Evolutionary conservation across 306 rosid species (phyloP).

Genomic region (Citrullus colocynthis): DNA sequence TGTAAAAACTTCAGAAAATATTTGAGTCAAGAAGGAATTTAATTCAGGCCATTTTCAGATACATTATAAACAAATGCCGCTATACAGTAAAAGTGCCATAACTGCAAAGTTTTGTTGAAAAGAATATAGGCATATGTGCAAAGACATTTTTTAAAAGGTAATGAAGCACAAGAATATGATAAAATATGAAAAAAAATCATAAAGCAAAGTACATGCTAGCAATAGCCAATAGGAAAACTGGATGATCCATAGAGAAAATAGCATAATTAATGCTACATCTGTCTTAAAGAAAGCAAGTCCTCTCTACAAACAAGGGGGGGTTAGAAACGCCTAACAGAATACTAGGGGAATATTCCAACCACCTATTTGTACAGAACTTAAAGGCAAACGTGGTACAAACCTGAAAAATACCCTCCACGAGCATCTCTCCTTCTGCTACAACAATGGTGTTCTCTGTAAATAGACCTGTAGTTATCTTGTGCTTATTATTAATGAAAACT

Average conservation of each 20-base stretch:
- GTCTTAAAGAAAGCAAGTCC: not conserved
- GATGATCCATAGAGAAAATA: not conserved
- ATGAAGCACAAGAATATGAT: not conserved
- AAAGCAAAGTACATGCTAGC: not conserved
- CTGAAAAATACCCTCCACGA: constrained; percentile 64
- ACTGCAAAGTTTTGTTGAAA: not conserved
- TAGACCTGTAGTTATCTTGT: constrained; percentile 95
- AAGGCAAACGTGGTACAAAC: constrained; percentile 27
- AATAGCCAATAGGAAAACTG: not conserved
- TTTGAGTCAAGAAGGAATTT: not conserved
- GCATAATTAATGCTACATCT: not conserved
- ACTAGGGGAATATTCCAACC: not conserved
- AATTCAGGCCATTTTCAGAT: not conserved
- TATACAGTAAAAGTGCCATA: not conserved
- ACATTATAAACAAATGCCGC: not conserved
- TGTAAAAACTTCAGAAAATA: not conserved
- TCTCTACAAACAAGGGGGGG: not conserved
- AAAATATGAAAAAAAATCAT: not conserved
- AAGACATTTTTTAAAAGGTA: not conserved
- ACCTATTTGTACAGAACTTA: not conserved
- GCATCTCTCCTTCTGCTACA: constrained; percentile 96
- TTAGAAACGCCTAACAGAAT: not conserved
- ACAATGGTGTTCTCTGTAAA: constrained; percentile 86
- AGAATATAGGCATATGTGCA: not conserved
- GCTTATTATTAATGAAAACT: constrained; percentile 54